phyloP scores from a whole-genome alignment of 2,329 filamentous ascomycete species.

The Alternaria infectoria region DNA sequence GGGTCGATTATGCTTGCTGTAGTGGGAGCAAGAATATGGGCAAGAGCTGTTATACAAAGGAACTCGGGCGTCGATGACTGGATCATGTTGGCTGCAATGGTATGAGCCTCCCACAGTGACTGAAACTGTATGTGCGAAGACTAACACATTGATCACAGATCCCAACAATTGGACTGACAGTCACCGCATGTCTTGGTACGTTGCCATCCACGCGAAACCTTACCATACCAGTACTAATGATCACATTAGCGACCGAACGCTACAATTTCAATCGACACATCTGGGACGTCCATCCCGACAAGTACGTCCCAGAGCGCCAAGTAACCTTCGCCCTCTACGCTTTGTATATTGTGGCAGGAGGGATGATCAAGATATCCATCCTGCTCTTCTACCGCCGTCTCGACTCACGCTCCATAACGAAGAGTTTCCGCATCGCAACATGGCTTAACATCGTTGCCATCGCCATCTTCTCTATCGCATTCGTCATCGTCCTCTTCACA shows the following conservation, averaged over 20 bases:
- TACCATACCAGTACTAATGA: not conserved
- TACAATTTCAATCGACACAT: constrained; percentile 18
- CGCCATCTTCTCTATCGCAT: constrained; percentile 16
- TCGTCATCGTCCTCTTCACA: constrained; percentile 15
- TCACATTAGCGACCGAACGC: not conserved
- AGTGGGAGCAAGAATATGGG: constrained; percentile 18
- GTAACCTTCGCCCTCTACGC: constrained; percentile 21
- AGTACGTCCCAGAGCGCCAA: constrained; percentile 16
- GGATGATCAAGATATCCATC: constrained; percentile 33
- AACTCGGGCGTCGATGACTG: constrained; percentile 23
- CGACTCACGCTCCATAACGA: constrained; percentile 14
- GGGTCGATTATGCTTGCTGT: constrained; percentile 12
- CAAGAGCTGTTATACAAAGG: constrained; percentile 16
- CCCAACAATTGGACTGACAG: constrained; percentile 1
- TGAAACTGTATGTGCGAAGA: not conserved
- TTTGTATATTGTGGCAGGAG: constrained; percentile 17
- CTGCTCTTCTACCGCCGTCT: constrained; percentile 31
- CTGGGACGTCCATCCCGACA: constrained; percentile 18
- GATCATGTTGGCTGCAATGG: constrained; percentile 22
- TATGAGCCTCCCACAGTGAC: not conserved
- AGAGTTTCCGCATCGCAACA: constrained; percentile 15
- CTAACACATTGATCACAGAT: not conserved
- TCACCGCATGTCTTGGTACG: not conserved
- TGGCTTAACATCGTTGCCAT: constrained; percentile 23
- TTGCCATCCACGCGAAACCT: not conserved